A percentile compares a stretch with the other conserved stretches of the same genome.
Conservation (phyloP, 148 eudicot species). For the Polygonum aviculare region DNA sequence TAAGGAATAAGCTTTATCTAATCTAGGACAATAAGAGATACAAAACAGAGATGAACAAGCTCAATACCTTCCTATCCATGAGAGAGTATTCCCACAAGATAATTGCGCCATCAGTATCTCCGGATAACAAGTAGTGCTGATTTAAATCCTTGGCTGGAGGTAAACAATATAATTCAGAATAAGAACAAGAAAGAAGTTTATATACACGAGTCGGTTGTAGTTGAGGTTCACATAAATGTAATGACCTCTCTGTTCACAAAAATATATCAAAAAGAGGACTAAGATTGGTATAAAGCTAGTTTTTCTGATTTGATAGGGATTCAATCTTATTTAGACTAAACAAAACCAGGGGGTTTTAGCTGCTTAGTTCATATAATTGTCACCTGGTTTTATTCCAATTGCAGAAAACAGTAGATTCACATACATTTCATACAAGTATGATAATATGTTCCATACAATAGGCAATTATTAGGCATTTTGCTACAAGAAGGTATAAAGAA, state of each 20-base stretch:
- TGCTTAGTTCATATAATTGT: neutral
- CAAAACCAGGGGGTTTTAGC: neutral
- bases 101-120: slow-evolving; percentile 71
- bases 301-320: neutral
- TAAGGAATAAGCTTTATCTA: slow-evolving; percentile 5
- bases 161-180: neutral
- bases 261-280: neutral
- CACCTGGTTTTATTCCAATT: neutral
- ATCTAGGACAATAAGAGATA: neutral
- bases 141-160: slow-evolving; percentile 45
- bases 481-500: neutral
- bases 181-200: neutral
- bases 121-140: slow-evolving; percentile 63
- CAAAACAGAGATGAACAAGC: neutral
- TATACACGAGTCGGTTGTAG: neutral
- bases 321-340: neutral
- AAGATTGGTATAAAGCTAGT: neutral
- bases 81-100: slow-evolving; percentile 69
- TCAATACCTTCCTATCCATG: slow-evolving; percentile 44
- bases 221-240: neutral
- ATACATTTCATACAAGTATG: neutral
- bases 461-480: too few species aligned
- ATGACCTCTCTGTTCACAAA: neutral
- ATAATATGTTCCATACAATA: neutral
- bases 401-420: neutral